Evolutionary conservation across 106 monocot species (phyloP).

Genomic region (Dendrobium officinale): DNA sequence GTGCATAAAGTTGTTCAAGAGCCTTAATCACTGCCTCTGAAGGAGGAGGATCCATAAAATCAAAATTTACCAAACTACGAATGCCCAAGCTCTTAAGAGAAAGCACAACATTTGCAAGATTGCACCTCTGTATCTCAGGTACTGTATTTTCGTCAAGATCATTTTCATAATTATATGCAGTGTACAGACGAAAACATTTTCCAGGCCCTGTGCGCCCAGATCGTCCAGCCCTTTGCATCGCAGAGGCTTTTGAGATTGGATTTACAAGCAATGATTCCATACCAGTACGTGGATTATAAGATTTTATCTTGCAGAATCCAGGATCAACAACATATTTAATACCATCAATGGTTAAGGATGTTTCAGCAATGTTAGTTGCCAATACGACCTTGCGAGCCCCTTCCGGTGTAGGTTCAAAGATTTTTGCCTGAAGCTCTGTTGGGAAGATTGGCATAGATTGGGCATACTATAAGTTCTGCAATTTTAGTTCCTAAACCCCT

Average conservation of each 20-base stretch:
- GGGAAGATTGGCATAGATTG: conserved; percentile 94
- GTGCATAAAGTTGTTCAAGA: conserved; percentile 80
- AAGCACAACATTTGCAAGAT: conserved; percentile 91
- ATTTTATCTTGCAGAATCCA: conserved; percentile 81
- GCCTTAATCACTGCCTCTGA: conserved; percentile 82
- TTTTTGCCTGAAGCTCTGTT: conserved; percentile 81
- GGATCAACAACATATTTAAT: conserved; percentile 97
- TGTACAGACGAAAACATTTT: conserved; percentile 86
- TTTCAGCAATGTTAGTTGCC: conserved; percentile 95
- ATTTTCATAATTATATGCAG: conserved; percentile 80
- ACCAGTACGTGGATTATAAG: conserved; percentile 89
- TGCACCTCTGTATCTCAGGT: conserved; percentile 88
- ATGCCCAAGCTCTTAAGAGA: conserved; percentile 87
- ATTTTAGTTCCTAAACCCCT: conserved; percentile 74
- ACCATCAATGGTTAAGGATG: conserved; percentile 90
- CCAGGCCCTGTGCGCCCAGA: conserved; percentile 96
- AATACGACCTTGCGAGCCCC: conserved; percentile 85
- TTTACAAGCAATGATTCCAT: conserved; percentile 82
- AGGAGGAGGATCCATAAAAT: conserved; percentile 95
- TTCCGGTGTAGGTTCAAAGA: conserved; percentile 79
- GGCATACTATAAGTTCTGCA: conserved; percentile 82
- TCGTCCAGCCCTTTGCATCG: conserved; percentile 92
- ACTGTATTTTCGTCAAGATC: conserved; percentile 89
- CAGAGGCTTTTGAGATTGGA: conserved; percentile 88
- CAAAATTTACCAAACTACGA: conserved; percentile 82